Evolutionary conservation across 2,329 filamentous ascomycete genomes (phyloP), one percentile per base, ranked within the genome.

Genomic region (Colletotrichum euphorbiae): DNA sequence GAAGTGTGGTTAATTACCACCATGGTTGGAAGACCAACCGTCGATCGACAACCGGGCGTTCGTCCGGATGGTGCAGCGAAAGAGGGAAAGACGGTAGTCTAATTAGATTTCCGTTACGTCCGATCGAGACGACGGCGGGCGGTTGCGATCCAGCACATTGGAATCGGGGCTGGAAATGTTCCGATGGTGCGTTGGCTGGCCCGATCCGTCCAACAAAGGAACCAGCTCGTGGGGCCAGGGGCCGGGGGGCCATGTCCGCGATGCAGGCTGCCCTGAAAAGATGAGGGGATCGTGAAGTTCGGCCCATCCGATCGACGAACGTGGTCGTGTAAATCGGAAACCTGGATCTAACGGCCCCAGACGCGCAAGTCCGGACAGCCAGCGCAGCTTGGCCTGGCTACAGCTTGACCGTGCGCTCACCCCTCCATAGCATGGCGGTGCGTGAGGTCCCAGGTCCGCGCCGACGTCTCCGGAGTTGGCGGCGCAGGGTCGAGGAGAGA

Each of bases 261-360:
- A 69, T 69, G 61, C 66, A 24, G 66, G 51, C 42, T 54, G 61
- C 54, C 61, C 54, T 50, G 66, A 28, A 60, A 50, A 55, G 7
- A 11, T 60, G 61, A 69, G 40, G 54, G 33, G 61, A 69, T 69
- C 66, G 66, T 54, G 61, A 65, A 55, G 17, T 69, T 43, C 66
- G 46, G 66, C 17, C 46, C 55, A 54, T 60, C 66, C 66, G 61
- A 69, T 69, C 61, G 54, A 48, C 48, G 33, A 66, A 45, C 13
- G 24, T 17, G 28, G 46, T 59, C 33, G 46, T 38, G 48, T 66
- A 13, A 65, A 69, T 69, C 66, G 54, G 55, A 65, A 68, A 65
- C 61, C 28, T 15, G 55, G 54, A 45, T 17, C 28, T 31, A 21
- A 43, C 19, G 11, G 12, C 15, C 17, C 28, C 31, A 24, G 24